These are phyloP conservation scores for Ilex asprella DNA, from an alignment of 257 asterid genomes.

Conservation along the genomic window DNA sequence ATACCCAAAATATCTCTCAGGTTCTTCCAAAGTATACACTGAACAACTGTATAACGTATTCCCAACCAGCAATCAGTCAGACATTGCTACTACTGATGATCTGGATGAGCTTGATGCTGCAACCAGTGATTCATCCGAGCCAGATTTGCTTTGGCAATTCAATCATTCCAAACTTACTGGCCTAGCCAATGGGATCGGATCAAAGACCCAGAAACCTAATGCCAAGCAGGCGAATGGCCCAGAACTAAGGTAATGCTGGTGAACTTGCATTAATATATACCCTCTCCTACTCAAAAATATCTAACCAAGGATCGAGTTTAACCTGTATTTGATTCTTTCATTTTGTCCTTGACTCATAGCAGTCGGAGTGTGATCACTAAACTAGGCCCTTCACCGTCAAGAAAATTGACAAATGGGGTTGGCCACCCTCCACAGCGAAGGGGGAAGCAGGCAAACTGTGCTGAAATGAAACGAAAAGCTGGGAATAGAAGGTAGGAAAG, in stretches of 20 bases:
- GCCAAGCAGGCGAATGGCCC: slow-evolving; percentile 47
- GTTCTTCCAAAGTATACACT: slow-evolving; percentile 36
- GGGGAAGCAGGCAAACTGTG: slow-evolving; percentile 37
- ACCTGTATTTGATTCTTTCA: background rate
- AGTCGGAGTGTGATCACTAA: slow-evolving; percentile 58
- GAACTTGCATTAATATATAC: background rate
- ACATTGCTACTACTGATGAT: slow-evolving; percentile 42
- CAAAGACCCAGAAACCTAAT: slow-evolving; percentile 44
- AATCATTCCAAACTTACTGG: slow-evolving; percentile 50
- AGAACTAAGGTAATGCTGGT: slow-evolving; percentile 50
- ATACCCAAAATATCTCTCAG: slow-evolving; percentile 45
- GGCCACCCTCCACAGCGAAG: slow-evolving; percentile 39
- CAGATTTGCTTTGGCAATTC: slow-evolving; percentile 83
- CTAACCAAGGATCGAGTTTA: background rate
- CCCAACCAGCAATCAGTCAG: slow-evolving; percentile 39
- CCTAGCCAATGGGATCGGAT: slow-evolving; percentile 40
- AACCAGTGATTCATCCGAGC: slow-evolving; percentile 86
- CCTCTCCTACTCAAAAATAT: background rate
- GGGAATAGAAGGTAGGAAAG: slow-evolving; percentile 53
- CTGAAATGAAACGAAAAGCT: slow-evolving; percentile 56
- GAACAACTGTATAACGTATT: slow-evolving; percentile 35
- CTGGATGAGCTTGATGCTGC: slow-evolving; percentile 77
- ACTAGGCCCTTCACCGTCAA: slow-evolving; percentile 59
- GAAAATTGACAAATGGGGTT: slow-evolving; percentile 41
- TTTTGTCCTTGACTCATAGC: slow-evolving; percentile 6